Conservation (phyloP, 305 asterid species). For the Fraxinus latifolia region DNA sequence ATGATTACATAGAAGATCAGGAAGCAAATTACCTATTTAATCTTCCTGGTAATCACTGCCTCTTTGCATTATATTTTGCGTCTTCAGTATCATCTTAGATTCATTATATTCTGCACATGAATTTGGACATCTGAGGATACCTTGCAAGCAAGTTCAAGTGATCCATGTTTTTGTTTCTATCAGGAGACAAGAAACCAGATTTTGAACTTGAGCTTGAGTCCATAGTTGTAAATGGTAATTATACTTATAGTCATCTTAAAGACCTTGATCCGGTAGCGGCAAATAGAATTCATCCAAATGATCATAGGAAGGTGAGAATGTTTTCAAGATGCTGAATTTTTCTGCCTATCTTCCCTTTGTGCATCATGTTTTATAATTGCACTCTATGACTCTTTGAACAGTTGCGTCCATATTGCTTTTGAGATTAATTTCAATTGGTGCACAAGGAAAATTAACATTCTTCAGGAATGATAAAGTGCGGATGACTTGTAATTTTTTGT, state of each 20-base stretch:
- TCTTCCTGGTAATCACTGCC: constrained; percentile 43
- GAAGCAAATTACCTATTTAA: constrained; percentile 43
- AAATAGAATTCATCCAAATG: constrained; percentile 87
- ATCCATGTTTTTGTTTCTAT: constrained; percentile 21
- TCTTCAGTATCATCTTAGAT: not conserved
- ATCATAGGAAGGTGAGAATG: constrained; percentile 70
- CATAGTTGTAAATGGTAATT: constrained; percentile 28
- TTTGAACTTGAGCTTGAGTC: constrained; percentile 33
- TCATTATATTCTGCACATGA: not conserved
- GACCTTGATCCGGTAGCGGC: constrained; percentile 87
- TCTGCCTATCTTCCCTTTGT: not conserved
- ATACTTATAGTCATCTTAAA: constrained; percentile 52
- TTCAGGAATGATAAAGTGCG: not conserved
- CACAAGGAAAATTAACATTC: not conserved
- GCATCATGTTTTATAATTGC: not conserved
- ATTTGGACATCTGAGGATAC: constrained; percentile 15
- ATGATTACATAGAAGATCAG: constrained; percentile 54
- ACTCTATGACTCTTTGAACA: not conserved
- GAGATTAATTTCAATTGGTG: not conserved
- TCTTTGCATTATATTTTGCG: not conserved
- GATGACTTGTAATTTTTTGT: not conserved
- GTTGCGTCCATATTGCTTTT: not conserved
- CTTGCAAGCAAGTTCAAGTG: constrained; percentile 7
- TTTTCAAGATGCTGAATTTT: not conserved
- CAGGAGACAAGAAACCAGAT: constrained; percentile 48